Evolutionary conservation across 352 stramenopile species (phyloP).

Genomic region (Globisporangium radiosum): DNA sequence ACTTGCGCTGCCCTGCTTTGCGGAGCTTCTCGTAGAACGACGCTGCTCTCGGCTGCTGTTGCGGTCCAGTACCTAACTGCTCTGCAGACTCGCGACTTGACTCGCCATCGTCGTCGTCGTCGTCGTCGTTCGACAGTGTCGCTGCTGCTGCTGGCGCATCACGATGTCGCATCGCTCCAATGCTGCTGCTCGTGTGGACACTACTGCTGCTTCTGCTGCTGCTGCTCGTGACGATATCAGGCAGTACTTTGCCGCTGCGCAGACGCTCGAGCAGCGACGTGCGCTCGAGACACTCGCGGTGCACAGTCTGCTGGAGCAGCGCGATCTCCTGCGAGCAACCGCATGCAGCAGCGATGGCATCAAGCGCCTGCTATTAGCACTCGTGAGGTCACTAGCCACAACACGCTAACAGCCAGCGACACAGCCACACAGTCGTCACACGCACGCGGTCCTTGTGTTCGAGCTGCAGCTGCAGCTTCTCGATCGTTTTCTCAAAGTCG

Average conservation of each 20-base stretch:
- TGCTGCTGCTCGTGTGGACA: background rate
- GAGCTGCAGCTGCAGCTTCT: conserved; percentile 28
- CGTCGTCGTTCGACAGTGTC: background rate
- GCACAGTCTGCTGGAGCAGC: conserved; percentile 73
- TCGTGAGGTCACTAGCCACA: background rate
- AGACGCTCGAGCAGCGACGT: conserved; percentile 74
- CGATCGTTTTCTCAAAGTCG: conserved; percentile 35
- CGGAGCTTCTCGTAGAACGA: conserved; percentile 80
- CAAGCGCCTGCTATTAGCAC: too few relatives aligned
- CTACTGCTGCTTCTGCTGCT: background rate
- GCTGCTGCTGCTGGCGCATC: background rate
- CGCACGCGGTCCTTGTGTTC: conserved; percentile 50
- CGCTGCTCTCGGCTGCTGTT: conserved; percentile 14
- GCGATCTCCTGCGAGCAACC: conserved; percentile 45
- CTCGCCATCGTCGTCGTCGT: conserved; percentile 18
- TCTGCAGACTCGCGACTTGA: conserved; percentile 7
- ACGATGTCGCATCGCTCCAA: too few relatives aligned
- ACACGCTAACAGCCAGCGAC: too few relatives aligned
- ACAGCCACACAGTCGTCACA: background rate
- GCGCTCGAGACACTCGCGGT: conserved; percentile 76
- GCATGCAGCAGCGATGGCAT: background rate
- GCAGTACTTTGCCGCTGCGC: conserved; percentile 56
- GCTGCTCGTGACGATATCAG: conserved; percentile 23
- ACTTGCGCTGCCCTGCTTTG: conserved; percentile 43
- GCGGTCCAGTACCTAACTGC: conserved; percentile 14